Evolutionary conservation across 2,329 filamentous ascomycete genomes (phyloP).

Genomic region (Trichoderma polysporum): DNA sequence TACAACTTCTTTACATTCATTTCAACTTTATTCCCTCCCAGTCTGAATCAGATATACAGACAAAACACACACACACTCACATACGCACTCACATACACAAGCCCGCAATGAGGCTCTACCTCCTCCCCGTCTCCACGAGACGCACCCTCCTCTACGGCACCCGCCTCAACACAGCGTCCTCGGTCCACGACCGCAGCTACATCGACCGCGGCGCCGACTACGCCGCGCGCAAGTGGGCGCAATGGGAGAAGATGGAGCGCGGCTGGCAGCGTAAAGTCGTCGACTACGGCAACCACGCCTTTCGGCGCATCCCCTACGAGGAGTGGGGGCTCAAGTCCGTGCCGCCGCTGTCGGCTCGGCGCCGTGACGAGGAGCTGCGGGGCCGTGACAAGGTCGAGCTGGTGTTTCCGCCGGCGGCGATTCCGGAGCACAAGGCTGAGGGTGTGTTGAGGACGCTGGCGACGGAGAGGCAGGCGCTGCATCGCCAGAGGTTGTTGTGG

Average conservation of each 20-base stretch:
- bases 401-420: slow-evolving; percentile 70
- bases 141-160: slow-evolving; percentile 92
- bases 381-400: slow-evolving; percentile 68
- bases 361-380: slow-evolving; percentile 61
- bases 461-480: slow-evolving; percentile 76
- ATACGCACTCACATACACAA: too few relatives aligned
- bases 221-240: slow-evolving; percentile 75
- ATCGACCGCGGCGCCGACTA: slow-evolving; percentile 69
- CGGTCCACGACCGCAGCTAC: slow-evolving; percentile 47
- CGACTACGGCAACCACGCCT: slow-evolving; percentile 78
- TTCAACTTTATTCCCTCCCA: background rate
- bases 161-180: slow-evolving; percentile 58
- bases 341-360: slow-evolving; percentile 71
- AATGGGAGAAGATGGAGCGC: slow-evolving; percentile 79
- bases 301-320: slow-evolving; percentile 88
- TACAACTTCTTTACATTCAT: background rate
- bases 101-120: slow-evolving; percentile 81
- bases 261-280: slow-evolving; percentile 90
- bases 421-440: slow-evolving; percentile 63
- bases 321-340: slow-evolving; percentile 98
- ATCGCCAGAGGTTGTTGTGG: slow-evolving; percentile 75
- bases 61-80: too few relatives aligned
- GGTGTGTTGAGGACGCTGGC: slow-evolving; percentile 68
- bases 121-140: slow-evolving; percentile 88
- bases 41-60: background rate